These are phyloP conservation scores for Citrus trifoliata DNA, from an alignment of 345 rosid genomes.

Conservation along the genomic window DNA sequence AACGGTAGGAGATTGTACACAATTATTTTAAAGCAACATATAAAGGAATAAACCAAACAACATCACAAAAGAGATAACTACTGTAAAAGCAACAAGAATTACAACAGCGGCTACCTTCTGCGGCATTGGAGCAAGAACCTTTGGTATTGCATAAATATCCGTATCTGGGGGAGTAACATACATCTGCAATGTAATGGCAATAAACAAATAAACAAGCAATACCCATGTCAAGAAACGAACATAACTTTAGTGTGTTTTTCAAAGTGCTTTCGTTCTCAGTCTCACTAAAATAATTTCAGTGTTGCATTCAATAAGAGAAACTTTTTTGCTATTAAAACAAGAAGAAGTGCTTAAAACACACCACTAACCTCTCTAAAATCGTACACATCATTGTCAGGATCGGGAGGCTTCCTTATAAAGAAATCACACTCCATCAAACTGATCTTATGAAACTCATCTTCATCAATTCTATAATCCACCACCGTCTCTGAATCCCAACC, in stretches of 20 bases:
- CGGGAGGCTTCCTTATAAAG: slow-evolving; percentile 92
- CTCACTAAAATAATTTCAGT: background rate
- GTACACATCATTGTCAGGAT: slow-evolving; percentile 87
- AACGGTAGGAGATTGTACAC: background rate
- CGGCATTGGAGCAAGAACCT: slow-evolving; percentile 88
- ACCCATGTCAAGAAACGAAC: background rate
- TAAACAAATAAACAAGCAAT: background rate
- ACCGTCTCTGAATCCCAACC: slow-evolving; percentile 92
- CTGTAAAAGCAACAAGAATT: background rate
- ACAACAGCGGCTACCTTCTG: slow-evolving; percentile 48
- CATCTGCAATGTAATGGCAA: slow-evolving; percentile 46
- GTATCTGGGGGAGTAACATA: slow-evolving; percentile 96
- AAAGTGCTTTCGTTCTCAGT: background rate
- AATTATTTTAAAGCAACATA: background rate
- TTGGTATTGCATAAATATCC: slow-evolving; percentile 82
- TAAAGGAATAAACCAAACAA: background rate
- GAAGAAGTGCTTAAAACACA: background rate
- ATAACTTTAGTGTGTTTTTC: background rate
- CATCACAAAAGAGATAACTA: too few relatives aligned
- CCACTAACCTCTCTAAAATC: slow-evolving; percentile 84
- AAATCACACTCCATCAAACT: slow-evolving; percentile 87
- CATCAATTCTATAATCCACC: slow-evolving; percentile 86
- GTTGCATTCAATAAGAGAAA: background rate
- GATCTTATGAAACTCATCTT: slow-evolving; percentile 87
- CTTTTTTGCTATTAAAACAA: background rate